These are phyloP conservation scores for Alternaria novae-zelandiae DNA, from an alignment of 2,329 filamentous ascomycete genomes.

Conservation along the genomic window DNA sequence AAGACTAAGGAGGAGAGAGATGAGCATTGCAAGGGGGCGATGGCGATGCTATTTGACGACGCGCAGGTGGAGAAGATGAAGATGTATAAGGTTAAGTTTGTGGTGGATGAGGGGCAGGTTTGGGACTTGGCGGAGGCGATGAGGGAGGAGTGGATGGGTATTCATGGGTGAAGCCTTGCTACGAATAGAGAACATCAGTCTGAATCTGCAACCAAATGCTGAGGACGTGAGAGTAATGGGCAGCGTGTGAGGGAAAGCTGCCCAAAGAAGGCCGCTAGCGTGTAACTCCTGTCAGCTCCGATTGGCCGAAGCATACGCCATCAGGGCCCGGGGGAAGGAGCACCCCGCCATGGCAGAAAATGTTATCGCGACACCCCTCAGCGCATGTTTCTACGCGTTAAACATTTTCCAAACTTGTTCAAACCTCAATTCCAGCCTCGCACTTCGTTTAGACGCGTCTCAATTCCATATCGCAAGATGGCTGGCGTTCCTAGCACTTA, in stretches of 20 bases:
- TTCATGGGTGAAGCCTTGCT: not conserved
- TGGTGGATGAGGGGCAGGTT: conserved; percentile 20
- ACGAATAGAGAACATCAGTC: not conserved
- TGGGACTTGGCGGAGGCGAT: conserved; percentile 10
- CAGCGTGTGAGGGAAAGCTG: not conserved
- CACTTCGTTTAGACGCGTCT: conserved; percentile 19
- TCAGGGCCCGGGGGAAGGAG: conserved; percentile 29
- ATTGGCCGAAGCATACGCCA: conserved; percentile 25
- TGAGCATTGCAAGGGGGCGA: conserved; percentile 13
- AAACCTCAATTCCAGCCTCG: not conserved
- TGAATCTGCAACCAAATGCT: too few species aligned
- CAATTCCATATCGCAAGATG: conserved; percentile 41
- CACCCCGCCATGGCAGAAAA: conserved; percentile 31
- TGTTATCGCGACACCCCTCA: conserved; percentile 20
- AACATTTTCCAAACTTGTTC: not conserved
- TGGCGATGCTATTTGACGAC: conserved; percentile 11
- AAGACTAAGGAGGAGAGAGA: conserved; percentile 12
- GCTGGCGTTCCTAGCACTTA: conserved; percentile 43
- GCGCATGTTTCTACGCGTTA: conserved; percentile 27
- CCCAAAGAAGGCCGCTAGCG: not conserved
- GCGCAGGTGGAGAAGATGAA: conserved; percentile 9
- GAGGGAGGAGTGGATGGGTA: conserved; percentile 6
- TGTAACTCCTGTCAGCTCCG: not conserved
- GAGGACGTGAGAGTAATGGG: too few species aligned
- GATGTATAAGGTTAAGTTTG: conserved; percentile 17